Percentiles rank a stretch among this genome's conserved stretches.
These are phyloP conservation scores for Letharia lupina DNA, from an alignment of 495 filamentous ascomycete species.

Conservation along the genomic window DNA sequence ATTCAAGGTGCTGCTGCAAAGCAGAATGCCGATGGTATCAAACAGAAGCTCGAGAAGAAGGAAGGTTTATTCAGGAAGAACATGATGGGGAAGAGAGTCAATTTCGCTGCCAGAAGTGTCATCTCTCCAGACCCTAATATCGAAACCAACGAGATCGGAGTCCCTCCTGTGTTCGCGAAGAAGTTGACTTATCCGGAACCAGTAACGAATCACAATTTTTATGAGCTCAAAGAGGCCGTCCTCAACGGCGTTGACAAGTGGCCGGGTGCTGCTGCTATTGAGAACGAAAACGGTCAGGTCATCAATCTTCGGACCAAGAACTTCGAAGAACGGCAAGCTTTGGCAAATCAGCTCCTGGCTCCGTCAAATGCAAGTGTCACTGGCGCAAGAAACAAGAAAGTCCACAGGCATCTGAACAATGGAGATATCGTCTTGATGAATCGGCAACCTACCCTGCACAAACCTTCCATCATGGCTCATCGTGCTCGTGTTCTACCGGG, in stretches of 20 bases:
- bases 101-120: conserved; percentile 94
- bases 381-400: conserved; percentile 85
- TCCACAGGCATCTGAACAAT: conserved; percentile 89
- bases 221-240: conserved; percentile 90
- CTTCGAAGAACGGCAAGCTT: conserved; percentile 69
- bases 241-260: conserved; percentile 90
- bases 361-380: conserved; percentile 67
- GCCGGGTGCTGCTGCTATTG: conserved; percentile 88
- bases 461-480: conserved; percentile 99
- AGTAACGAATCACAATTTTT: conserved; percentile 94
- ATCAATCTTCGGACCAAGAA: conserved; percentile 81
- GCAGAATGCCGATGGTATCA: conserved; percentile 76
- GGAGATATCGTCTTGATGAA: conserved; percentile 99
- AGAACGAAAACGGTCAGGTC: conserved; percentile 89
- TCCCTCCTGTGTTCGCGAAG: conserved; percentile 90
- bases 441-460: conserved; percentile 97
- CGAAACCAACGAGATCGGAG: conserved; percentile 97
- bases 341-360: conserved; percentile 90
- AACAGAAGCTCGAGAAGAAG: conserved; percentile 97
- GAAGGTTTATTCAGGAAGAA: conserved; percentile 97
- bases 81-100: conserved; percentile 99
- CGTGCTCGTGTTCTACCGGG: conserved; percentile 83
- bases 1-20: conserved; percentile 62
- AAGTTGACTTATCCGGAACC: conserved; percentile 97
- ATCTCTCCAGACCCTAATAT: conserved; percentile 98